These are phyloP conservation scores for Xylariomycetidae sp. DNA, from an alignment of 2,329 filamentous ascomycete species.

Conservation along the genomic window DNA sequence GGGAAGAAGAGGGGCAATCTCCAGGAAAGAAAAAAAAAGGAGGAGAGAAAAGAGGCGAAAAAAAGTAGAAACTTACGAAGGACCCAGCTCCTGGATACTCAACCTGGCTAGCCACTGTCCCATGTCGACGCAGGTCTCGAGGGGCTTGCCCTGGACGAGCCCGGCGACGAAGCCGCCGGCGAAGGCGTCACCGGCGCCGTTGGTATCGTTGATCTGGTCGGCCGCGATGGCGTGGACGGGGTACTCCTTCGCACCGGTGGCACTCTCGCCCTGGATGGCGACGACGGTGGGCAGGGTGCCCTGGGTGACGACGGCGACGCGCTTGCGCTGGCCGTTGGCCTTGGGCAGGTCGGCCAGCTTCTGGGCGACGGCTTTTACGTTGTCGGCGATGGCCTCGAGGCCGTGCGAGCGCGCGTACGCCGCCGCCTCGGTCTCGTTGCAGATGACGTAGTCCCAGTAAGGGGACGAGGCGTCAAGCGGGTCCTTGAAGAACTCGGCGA, in stretches of 20 bases:
- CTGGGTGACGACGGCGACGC: constrained; percentile 89
- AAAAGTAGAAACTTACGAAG: constrained; percentile 66
- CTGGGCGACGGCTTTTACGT: constrained; percentile 81
- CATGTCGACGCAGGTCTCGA: constrained; percentile 79
- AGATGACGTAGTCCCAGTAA: constrained; percentile 95
- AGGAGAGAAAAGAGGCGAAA: constrained; percentile 6
- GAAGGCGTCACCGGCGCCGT: constrained; percentile 94
- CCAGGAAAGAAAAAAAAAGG: constrained; percentile 1
- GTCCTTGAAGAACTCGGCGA: constrained; percentile 96
- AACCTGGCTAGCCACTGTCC: constrained; percentile 94
- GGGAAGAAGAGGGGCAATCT: background rate
- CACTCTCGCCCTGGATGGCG: constrained; percentile 66
- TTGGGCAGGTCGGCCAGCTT: constrained; percentile 84
- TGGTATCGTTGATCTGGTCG: constrained; percentile 88
- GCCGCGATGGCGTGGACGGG: constrained; percentile 74
- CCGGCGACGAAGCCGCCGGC: constrained; percentile 91
- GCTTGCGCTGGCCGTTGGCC: constrained; percentile 79
- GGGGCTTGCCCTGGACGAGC: constrained; percentile 75
- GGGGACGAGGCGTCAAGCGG: constrained; percentile 78
- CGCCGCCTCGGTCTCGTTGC: constrained; percentile 92
- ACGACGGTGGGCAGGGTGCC: constrained; percentile 88
- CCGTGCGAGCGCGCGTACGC: constrained; percentile 73
- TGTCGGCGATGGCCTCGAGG: constrained; percentile 28
- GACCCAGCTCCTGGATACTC: constrained; percentile 91
- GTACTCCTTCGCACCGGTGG: constrained; percentile 72